Conservation (phyloP, 2,329 filamentous ascomycete genomes). For the Hymenoscyphus salicellus region DNA sequence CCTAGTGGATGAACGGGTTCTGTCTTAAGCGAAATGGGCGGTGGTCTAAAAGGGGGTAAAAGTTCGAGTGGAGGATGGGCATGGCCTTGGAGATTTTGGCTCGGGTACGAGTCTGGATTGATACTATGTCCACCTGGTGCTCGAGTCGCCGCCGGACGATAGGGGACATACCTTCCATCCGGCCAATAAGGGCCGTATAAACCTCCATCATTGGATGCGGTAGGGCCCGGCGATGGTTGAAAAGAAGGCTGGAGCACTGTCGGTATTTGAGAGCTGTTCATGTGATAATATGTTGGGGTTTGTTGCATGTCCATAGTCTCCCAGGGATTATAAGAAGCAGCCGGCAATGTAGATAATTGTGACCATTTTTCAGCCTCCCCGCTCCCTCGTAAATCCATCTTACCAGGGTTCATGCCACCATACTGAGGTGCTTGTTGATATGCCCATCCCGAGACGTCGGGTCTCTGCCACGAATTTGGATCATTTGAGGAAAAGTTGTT, state of each 20-base stretch:
- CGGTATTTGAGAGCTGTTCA: conserved; percentile 49
- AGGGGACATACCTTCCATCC: conserved; percentile 53
- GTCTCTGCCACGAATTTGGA: conserved; percentile 21
- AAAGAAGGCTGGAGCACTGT: conserved; percentile 58
- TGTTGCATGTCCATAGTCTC: conserved; percentile 29
- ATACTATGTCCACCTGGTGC: conserved; percentile 45
- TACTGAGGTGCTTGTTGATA: conserved; percentile 27
- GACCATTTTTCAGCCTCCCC: conserved; percentile 23
- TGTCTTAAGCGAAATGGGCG: conserved; percentile 12
- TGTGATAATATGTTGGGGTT: conserved; percentile 27
- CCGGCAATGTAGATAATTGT: conserved; percentile 26
- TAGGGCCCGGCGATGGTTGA: conserved; percentile 56
- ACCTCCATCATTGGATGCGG: conserved; percentile 54
- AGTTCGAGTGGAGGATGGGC: conserved; percentile 13
- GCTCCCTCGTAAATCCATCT: conserved; percentile 14
- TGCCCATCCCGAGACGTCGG: conserved; percentile 24
- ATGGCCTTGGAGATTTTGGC: conserved; percentile 14
- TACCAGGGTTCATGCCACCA: conserved; percentile 9
- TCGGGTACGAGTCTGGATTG: conserved; percentile 14
- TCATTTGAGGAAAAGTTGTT: conserved; percentile 18
- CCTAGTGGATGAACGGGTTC: conserved; percentile 12
- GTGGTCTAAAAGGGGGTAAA: conserved; percentile 17
- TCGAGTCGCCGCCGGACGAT: conserved; percentile 55
- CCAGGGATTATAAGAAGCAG: conserved; percentile 25
- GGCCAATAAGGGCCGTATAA: conserved; percentile 63